Evolutionary conservation across 305 asterid species (phyloP).

Genomic region (Ilex paraguariensis): DNA sequence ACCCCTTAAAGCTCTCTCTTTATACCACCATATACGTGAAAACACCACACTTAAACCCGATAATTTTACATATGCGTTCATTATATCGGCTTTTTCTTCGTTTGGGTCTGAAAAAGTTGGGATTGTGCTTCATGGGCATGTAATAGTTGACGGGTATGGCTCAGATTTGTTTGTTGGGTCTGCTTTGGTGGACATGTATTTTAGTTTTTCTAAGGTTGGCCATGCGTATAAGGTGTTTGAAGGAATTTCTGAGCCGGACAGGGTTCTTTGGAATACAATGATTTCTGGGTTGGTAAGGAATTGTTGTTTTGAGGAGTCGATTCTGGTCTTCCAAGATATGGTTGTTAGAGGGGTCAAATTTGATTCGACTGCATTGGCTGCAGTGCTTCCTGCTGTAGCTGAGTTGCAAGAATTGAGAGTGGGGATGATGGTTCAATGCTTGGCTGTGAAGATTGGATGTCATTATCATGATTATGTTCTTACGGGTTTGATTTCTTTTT

Average conservation of each 20-base stretch:
- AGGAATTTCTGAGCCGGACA: constrained; percentile 54
- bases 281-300: constrained; percentile 71
- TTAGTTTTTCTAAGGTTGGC: no score
- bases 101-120: constrained; percentile 32
- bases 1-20: constrained; percentile 41
- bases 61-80: constrained; percentile 54
- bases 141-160: no score
- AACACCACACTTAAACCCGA: constrained; percentile 45
- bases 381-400: constrained; percentile 54
- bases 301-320: constrained; percentile 42
- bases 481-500: constrained; percentile 59
- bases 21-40: constrained; percentile 37
- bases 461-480: constrained; percentile 52
- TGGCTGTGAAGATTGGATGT: constrained; percentile 63
- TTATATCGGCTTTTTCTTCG: constrained; percentile 47
- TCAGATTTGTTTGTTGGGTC: no score
- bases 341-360: constrained; percentile 29
- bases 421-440: constrained; percentile 66
- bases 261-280: constrained; percentile 76
- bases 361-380: constrained; percentile 67
- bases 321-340: constrained; percentile 45
- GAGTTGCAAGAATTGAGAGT: constrained; percentile 64
- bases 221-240: constrained; percentile 84
- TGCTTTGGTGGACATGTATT: no score
- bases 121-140: constrained; percentile 64